Conservation (phyloP, 306 rosid genomes). For the Vigna nakashimae region DNA sequence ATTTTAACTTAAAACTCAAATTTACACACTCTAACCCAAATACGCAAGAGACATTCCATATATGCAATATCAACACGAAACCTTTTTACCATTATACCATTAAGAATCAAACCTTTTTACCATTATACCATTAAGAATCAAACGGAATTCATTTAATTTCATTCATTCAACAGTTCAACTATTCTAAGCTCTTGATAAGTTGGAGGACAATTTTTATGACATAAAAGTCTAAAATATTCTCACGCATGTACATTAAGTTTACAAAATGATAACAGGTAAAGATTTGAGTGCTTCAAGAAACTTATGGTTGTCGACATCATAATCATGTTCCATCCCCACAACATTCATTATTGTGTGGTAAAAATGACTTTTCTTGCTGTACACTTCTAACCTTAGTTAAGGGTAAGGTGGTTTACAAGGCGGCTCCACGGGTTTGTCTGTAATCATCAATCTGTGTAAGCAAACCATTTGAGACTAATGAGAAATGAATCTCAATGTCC, state of each 20-base stretch:
- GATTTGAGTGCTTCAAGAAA: constrained; percentile 20
- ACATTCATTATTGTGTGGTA: constrained; percentile 12
- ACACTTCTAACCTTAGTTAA: constrained; percentile 27
- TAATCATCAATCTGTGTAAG: not conserved
- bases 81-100: no score
- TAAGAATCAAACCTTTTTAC: no score
- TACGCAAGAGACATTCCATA: not conserved
- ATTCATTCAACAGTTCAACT: not conserved
- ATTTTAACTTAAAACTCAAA: no score
- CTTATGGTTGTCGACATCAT: constrained; percentile 13
- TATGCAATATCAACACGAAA: not conserved
- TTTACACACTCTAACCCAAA: no score
- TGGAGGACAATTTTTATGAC: not conserved
- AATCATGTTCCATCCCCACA: constrained; percentile 15
- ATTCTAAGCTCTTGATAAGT: not conserved
- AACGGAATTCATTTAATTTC: no score
- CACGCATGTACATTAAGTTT: not conserved
- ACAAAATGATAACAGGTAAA: constrained; percentile 22
- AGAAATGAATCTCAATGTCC: not conserved
- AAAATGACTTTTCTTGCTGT: constrained; percentile 19
- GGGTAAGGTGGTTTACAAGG: constrained; percentile 25
- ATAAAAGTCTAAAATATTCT: not conserved
- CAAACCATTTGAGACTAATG: constrained; percentile 22
- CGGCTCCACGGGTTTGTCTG: constrained; percentile 39
- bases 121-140: no score